Base-by-base conservation (phyloP, 441 rosid genomes). In the Mallotus japonicus region DNA sequence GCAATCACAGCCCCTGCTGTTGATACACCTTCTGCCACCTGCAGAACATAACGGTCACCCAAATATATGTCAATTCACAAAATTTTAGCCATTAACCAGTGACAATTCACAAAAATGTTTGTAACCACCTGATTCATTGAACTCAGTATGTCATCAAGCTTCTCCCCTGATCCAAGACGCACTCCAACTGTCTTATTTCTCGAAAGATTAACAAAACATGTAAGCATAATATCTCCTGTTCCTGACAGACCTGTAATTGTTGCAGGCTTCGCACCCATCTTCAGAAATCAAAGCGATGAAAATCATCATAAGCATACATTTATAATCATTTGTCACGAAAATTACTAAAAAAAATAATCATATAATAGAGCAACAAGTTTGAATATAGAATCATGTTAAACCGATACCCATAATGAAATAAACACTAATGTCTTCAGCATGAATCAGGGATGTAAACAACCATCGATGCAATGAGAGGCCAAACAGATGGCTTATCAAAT, bases 21-120 rank as follows among this genome's bases (percentile, higher is more conserved):
- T 58, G 98, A 86, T 74, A 94, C 92, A 42, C 98, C 98, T 85
- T 94, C 98, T 22, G 96, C 98, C 49, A 94, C 96, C 97, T 94
- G 70, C 7, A 71, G 11, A 68, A 34, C 6, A 19, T 10, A 1
- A 61, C 8, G 46, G 34, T 62, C 24, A 20, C 22, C 20, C 42
- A 34, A 19, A 3, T 4, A 59, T 11, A 14, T 11, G 50, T 61
- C 46, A 72, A 68, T 56, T 37, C 65, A 63, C 65, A 60, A 75
- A 57, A 57, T 53, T 72, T 75, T 9, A 44, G 55, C 65, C 22
- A 65, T 62, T 59, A 74, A 40, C 22, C 44, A 20, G 32, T 60
- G 54, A 54, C 42, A 17, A 17, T 17, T 9, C 17, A 16, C 4
- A 56, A 32, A 73, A 74, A 62, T 68, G 65, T 66, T 80, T 71